These are phyloP conservation scores for Sarocladium strictum DNA, from an alignment of 2,329 filamentous ascomycete genomes.

Conservation along the genomic window DNA sequence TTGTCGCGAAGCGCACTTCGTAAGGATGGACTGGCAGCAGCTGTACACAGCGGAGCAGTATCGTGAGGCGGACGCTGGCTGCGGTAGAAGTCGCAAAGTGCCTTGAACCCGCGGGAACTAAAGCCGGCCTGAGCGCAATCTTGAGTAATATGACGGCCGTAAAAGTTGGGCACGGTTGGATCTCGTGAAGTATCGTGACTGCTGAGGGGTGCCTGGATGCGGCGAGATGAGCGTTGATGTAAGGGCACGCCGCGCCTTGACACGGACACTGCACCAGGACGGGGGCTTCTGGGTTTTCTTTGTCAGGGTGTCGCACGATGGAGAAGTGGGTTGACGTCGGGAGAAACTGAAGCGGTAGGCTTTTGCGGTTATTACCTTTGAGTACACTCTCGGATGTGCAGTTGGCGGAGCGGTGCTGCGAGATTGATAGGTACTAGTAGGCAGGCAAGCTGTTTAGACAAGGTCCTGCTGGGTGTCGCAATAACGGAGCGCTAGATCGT, in stretches of 20 bases:
- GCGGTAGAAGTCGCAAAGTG: too few species aligned
- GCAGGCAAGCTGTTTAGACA: background rate
- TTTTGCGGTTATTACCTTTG: conserved; percentile 3
- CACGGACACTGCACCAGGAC: background rate
- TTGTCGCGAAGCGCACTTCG: too few species aligned
- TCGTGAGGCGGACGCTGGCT: too few species aligned
- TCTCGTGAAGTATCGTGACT: background rate
- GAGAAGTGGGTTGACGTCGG: background rate
- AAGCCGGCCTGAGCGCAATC: too few species aligned
- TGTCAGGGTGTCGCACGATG: background rate
- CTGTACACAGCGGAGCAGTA: too few species aligned
- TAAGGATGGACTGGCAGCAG: too few species aligned
- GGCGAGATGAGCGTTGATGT: background rate
- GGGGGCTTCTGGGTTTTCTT: background rate
- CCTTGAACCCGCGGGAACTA: too few species aligned
- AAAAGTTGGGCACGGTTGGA: background rate
- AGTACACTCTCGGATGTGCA: background rate
- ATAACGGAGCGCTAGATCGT: conserved; percentile 4
- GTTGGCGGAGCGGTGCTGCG: background rate
- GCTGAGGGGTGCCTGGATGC: background rate
- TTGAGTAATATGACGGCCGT: too few species aligned
- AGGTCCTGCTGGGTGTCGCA: conserved; percentile 1
- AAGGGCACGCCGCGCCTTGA: background rate
- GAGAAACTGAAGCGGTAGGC: background rate
- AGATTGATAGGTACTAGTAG: background rate